These are phyloP conservation scores for Cymbopogon citratus DNA, from an alignment of 176 grass and related monocot species.

Conservation along the genomic window DNA sequence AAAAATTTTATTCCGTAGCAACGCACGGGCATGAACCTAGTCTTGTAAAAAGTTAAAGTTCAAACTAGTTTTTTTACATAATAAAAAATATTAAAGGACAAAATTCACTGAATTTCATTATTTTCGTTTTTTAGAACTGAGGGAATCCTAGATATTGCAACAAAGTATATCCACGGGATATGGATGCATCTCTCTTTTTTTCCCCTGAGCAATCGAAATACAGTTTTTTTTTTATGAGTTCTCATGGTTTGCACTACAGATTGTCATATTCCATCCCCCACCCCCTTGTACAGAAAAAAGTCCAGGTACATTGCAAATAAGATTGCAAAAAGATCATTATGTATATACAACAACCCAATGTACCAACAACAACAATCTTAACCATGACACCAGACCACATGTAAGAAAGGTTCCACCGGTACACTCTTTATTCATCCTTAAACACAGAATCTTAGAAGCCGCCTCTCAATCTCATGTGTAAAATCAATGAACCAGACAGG, in stretches of 20 bases:
- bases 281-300: neutral
- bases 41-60: neutral
- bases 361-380: constrained; percentile 26
- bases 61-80: neutral
- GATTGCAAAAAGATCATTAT: constrained; percentile 11
- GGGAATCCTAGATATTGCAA: neutral
- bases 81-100: neutral
- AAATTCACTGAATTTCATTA: neutral
- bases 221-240: neutral
- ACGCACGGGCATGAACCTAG: too few relatives aligned
- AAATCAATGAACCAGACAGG: constrained; percentile 31
- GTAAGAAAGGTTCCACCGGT: constrained; percentile 19
- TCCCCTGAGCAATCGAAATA: neutral
- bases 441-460: constrained; percentile 30
- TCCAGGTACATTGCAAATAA: constrained; percentile 27
- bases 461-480: constrained; percentile 24
- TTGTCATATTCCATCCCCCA: too few relatives aligned
- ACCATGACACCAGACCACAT: constrained; percentile 22
- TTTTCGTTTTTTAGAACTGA: neutral
- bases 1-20: too few relatives aligned
- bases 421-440: constrained; percentile 36
- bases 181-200: neutral
- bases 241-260: neutral
- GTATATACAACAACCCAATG: constrained; percentile 47
- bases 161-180: neutral